Conservation (phyloP, 306 rosid species). For the Pachyrhizus erosus region DNA sequence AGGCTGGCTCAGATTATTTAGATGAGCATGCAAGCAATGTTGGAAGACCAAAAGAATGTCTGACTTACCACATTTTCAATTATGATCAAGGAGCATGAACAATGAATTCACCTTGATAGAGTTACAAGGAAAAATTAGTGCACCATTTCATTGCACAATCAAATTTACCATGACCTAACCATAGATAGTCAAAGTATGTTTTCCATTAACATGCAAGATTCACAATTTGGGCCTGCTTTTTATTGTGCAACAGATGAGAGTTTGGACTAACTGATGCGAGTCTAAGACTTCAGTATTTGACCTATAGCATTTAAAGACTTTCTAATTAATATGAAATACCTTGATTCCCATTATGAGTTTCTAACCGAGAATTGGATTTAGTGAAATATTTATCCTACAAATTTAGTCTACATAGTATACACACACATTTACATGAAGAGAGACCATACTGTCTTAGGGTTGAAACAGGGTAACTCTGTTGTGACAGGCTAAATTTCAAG, state of each 20-base stretch:
- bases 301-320: background rate
- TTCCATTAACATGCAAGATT: too few relatives aligned
- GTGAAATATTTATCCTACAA: background rate
- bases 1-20: background rate
- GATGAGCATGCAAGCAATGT: conserved; percentile 14
- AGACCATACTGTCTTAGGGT: background rate
- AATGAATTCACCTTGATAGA: background rate
- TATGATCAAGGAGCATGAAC: background rate
- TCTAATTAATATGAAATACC: background rate
- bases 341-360: background rate
- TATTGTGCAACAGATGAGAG: background rate
- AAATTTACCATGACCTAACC: background rate
- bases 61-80: background rate
- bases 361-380: conserved; percentile 1
- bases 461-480: background rate
- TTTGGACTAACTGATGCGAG: background rate
- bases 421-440: background rate
- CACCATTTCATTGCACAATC: background rate
- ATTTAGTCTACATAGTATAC: background rate
- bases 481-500: background rate
- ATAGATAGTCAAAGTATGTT: too few relatives aligned
- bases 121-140: background rate
- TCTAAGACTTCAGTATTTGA: background rate
- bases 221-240: background rate
- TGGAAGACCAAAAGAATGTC: conserved; percentile 14